Evolutionary conservation across 2,329 filamentous ascomycete species (phyloP).

Genomic region (Cladorrhinum sp.): DNA sequence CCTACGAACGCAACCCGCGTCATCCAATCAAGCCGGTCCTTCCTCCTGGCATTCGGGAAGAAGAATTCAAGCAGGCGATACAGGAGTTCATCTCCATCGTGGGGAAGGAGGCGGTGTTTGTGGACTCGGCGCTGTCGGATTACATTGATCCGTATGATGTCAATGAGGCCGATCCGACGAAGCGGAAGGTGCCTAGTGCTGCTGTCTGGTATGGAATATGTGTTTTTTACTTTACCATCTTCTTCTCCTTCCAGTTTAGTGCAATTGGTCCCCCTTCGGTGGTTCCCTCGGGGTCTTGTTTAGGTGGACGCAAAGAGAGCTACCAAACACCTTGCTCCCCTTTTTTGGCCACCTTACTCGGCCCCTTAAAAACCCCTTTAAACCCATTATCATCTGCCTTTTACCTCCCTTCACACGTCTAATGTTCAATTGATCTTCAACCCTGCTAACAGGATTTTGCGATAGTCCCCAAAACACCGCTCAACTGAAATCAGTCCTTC

Average conservation of each 20-base stretch:
- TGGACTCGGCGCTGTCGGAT: slow-evolving; percentile 38
- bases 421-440: too few species aligned
- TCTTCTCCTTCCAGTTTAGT: too few species aligned
- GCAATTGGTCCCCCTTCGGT: too few species aligned
- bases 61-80: slow-evolving; percentile 39
- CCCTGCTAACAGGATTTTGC: slow-evolving; percentile 20
- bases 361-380: too few species aligned
- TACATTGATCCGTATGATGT: slow-evolving; percentile 49
- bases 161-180: slow-evolving; percentile 35
- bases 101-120: slow-evolving; percentile 39
- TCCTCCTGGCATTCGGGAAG: slow-evolving; percentile 38
- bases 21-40: slow-evolving; percentile 37
- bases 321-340: too few species aligned
- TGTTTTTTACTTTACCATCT: background rate
- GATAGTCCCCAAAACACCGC: slow-evolving; percentile 32
- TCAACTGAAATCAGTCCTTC: slow-evolving; percentile 35
- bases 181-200: slow-evolving; percentile 41
- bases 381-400: too few species aligned
- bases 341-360: too few species aligned
- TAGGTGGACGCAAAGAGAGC: background rate
- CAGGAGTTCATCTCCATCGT: slow-evolving; percentile 34
- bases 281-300: background rate
- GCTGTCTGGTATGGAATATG: slow-evolving; percentile 42
- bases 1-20: slow-evolving; percentile 41
- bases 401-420: too few species aligned